Conservation (phyloP, 306 rosid genomes). For the Potentilla sterilis region DNA sequence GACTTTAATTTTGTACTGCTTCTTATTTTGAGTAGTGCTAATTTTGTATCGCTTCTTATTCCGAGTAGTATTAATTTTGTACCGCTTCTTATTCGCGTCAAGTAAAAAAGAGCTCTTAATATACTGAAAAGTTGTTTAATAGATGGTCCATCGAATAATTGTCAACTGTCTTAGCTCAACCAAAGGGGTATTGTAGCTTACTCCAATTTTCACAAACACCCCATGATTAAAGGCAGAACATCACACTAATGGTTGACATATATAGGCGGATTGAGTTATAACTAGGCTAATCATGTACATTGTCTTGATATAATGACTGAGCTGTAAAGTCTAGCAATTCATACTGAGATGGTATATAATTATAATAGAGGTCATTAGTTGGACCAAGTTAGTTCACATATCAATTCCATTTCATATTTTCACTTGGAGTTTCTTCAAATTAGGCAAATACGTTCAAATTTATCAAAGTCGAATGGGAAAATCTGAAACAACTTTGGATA, state of each 20-base stretch:
- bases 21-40: background rate
- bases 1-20: background rate
- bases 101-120: background rate
- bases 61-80: too few relatives aligned
- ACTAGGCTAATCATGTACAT: background rate
- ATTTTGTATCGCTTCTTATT: background rate
- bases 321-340: background rate
- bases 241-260: background rate
- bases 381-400: background rate
- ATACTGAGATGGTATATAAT: background rate
- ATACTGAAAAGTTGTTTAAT: background rate
- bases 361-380: background rate
- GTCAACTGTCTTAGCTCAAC: background rate
- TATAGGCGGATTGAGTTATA: background rate
- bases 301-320: background rate
- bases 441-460: background rate
- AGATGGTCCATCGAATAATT: background rate
- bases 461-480: background rate
- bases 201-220: background rate
- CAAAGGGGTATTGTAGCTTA: background rate
- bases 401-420: background rate
- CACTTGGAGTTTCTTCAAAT: background rate
- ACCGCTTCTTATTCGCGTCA: background rate
- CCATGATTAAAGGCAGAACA: background rate
- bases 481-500: constrained; percentile 17